Conservation (phyloP, 257 asterid species). For the Penstemon davidsonii region DNA sequence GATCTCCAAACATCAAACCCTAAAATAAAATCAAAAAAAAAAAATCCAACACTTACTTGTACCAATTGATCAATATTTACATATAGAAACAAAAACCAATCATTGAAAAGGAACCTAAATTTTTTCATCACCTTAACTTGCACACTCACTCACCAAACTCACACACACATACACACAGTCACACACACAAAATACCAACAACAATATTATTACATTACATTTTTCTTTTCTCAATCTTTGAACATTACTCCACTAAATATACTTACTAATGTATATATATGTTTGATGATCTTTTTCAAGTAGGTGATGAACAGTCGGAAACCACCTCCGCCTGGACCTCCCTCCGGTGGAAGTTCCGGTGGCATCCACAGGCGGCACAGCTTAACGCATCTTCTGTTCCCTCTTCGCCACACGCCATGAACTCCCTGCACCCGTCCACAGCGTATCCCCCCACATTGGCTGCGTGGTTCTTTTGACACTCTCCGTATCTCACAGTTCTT, state of each 20-base stretch:
- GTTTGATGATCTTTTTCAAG: conserved; percentile 17
- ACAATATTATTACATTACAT: neutral
- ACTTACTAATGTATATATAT: neutral
- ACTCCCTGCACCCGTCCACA: conserved; percentile 93
- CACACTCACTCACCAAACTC: conserved; percentile 28
- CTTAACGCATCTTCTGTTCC: conserved; percentile 50
- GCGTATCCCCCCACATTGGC: conserved; percentile 83
- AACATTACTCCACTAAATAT: neutral
- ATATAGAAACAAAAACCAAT: conserved; percentile 18
- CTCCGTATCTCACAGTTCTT: conserved; percentile 52
- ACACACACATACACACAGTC: conserved; percentile 26
- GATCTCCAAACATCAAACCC: too few species aligned
- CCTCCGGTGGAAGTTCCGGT: conserved; percentile 76
- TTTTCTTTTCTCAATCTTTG: neutral
- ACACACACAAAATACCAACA: conserved; percentile 22
- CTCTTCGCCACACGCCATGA: conserved; percentile 65
- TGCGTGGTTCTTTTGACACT: conserved; percentile 95
- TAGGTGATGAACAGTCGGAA: conserved; percentile 38
- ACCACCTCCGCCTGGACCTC: conserved; percentile 48
- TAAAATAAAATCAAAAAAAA: too few species aligned
- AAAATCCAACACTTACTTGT: neutral
- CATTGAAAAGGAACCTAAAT: conserved; percentile 22
- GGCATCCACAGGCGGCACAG: conserved; percentile 96
- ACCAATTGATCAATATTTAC: conserved; percentile 1
- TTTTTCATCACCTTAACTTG: conserved; percentile 23